phyloP scores from a whole-genome alignment of 2,329 filamentous ascomycete genomes.

The Fusarium annulatum region DNA sequence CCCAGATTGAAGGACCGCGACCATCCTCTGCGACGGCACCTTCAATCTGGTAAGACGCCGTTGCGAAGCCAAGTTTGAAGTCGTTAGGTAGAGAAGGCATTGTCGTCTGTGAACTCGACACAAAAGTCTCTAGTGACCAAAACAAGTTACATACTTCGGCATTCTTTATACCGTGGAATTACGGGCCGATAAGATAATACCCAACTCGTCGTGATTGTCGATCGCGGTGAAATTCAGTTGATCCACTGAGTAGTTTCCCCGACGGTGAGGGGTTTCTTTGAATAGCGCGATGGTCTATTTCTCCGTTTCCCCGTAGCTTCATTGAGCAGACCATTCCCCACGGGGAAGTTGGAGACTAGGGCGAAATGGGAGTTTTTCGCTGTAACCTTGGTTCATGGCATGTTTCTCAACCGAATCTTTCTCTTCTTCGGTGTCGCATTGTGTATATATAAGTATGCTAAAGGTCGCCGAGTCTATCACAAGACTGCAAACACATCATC shows the following conservation, averaged over 20 bases:
- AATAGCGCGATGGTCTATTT: background rate
- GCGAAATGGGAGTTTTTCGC: conserved; percentile 1
- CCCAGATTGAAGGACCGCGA: conserved; percentile 57
- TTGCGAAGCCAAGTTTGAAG: conserved; percentile 57
- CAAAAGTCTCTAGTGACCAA: background rate
- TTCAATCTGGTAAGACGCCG: conserved; percentile 58
- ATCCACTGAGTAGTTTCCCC: conserved; percentile 7
- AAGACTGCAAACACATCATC: background rate
- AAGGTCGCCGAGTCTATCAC: background rate
- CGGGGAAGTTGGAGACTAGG: conserved; percentile 23
- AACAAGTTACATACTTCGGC: background rate
- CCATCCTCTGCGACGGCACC: conserved; percentile 55
- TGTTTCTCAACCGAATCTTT: background rate
- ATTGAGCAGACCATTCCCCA: conserved; percentile 26
- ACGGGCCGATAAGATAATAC: conserved; percentile 26
- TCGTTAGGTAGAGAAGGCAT: conserved; percentile 35
- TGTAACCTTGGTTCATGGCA: background rate
- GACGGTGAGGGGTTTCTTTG: conserved; percentile 13
- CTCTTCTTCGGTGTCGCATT: background rate
- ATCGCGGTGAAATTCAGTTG: background rate
- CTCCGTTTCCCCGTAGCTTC: conserved; percentile 21
- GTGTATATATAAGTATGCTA: conserved; percentile 28
- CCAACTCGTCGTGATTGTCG: background rate
- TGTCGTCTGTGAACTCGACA: background rate
- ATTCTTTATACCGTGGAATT: conserved; percentile 24